Percentiles rank a stretch among this genome's conserved stretches.
phyloP scores from a whole-genome alignment of 2,329 filamentous ascomycete species.

The Cucurbitaria berberidis region DNA sequence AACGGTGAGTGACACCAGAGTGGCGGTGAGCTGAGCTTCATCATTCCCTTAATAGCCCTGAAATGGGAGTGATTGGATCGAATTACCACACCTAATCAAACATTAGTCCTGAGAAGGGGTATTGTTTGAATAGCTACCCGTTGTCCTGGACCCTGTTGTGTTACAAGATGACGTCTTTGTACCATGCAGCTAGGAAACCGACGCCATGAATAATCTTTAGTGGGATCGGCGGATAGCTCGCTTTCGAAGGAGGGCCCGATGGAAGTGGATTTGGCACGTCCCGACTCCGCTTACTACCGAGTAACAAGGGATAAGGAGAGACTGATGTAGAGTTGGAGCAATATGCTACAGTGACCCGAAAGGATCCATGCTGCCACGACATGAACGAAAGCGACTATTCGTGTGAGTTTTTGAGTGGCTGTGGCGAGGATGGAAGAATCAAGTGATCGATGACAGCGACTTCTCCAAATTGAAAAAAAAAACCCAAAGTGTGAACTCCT shows the following conservation, averaged over 20 bases:
- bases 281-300: not conserved
- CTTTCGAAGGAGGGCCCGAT: not conserved
- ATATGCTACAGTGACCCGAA: too few relatives aligned
- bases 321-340: too few relatives aligned
- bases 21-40: constrained; percentile 16
- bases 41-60: not conserved
- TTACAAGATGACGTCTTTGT: constrained; percentile 1
- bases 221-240: not conserved
- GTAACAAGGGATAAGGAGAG: not conserved
- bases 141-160: not conserved
- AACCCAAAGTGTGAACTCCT: not conserved
- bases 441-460: not conserved
- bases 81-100: constrained; percentile 5
- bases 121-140: constrained; percentile 6
- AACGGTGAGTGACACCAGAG: constrained; percentile 11
- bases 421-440: not conserved
- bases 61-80: not conserved
- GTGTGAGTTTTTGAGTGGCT: not conserved
- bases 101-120: not conserved
- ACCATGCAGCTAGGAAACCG: not conserved
- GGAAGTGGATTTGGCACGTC: not conserved
- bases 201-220: not conserved
- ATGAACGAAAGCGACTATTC: not conserved
- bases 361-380: not conserved
- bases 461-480: not conserved